Evolutionary conservation across 305 asterid genomes (phyloP), one percentile per base, ranked within the genome.

Genomic region (Fraxinus floribunda): DNA sequence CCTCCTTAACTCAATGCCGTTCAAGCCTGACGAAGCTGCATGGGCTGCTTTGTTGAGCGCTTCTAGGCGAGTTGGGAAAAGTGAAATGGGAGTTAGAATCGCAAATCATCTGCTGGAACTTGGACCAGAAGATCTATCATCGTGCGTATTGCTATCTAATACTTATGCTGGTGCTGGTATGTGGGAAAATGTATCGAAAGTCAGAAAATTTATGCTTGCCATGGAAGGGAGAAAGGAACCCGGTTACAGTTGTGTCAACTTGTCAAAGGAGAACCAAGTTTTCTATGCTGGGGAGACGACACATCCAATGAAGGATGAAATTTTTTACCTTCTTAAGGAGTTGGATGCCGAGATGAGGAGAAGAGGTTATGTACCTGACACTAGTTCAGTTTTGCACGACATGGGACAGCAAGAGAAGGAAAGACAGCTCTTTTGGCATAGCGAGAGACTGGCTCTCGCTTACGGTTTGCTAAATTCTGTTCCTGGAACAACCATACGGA

Each of bases 1-100:
- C 30, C 88, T 95, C 73, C 90, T 93, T 10, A 80, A 79, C 15
- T 83, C 90, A 3, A 91, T 92, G 94, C 97, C 97, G 6, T 92
- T 91, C 80, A 77, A 85, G 76, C 97, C 94, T 4, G 98, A 95
- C 78, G 95, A 90, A 83, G 95, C 94, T 78, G 92, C 84, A 7
- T 95, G 97, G 97, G 93, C 94, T 77, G 82, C 97, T 83, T 32
- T 94, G n/a, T 79, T 94, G 32, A 91, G 97, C 44, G 88, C 95
- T 52, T 93, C 94, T 55, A 83, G 88, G 79, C 89, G 81, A 78
- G 89, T 75, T 38, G 92, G 91, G 55, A 86, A 90, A 10, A 83
- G 52, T 74, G 80, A 91, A 78, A 80, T 84, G 75, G 97, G 97
- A 46, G 86, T 92, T 78, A 87, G 93, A 78, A 86, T 94, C 5